phyloP scores from a whole-genome alignment of 2,329 filamentous ascomycete species.

The Stenocarpella maydis region DNA sequence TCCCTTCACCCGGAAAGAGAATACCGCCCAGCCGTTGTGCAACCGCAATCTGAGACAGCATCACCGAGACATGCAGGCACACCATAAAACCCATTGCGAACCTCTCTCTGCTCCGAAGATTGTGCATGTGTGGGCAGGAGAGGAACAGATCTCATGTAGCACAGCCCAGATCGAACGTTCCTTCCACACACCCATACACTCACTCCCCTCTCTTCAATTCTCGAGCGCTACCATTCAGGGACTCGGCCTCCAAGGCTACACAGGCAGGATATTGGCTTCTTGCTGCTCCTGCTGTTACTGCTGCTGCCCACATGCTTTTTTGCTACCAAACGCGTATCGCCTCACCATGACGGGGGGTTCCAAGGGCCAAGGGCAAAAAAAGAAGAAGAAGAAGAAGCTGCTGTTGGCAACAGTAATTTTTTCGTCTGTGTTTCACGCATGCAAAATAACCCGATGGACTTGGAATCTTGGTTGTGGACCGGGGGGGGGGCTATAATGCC shows the following conservation, averaged over 20 bases:
- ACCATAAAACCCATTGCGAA: not conserved
- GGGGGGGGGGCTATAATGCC: not conserved
- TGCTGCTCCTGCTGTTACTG: not conserved
- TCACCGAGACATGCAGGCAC: conserved; percentile 26
- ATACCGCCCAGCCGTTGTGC: conserved; percentile 28
- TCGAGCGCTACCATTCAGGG: conserved; percentile 16
- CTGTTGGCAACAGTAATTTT: conserved; percentile 9
- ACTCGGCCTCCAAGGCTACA: not conserved
- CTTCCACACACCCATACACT: not conserved
- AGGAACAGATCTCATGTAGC: conserved; percentile 21
- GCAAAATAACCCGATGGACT: conserved; percentile 14
- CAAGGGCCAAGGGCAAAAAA: not conserved
- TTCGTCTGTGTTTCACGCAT: conserved; percentile 3
- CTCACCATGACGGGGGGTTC: not conserved
- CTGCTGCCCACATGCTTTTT: not conserved
- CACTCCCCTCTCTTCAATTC: not conserved
- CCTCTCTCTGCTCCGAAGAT: not conserved
- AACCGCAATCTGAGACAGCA: conserved; percentile 21
- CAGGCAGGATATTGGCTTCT: not conserved
- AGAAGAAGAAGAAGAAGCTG: no score
- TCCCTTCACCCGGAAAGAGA: conserved; percentile 29
- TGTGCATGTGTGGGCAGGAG: not conserved
- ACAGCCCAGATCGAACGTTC: conserved; percentile 22
- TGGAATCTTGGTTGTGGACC: not conserved
- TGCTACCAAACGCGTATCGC: not conserved